phyloP scores from a whole-genome alignment of 257 asterid species.

The Solanum pinnatisectum region DNA sequence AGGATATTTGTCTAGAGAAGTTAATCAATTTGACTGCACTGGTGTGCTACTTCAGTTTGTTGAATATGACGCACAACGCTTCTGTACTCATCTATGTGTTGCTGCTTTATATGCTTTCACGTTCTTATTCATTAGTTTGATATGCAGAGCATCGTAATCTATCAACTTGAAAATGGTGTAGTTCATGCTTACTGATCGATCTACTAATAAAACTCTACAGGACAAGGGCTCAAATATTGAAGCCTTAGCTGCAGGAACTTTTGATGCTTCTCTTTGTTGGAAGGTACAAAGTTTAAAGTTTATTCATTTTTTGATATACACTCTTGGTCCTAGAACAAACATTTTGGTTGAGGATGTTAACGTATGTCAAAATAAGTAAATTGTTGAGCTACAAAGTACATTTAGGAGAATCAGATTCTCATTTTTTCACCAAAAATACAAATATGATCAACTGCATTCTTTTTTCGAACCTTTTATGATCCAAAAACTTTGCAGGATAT shows the following conservation, averaged over 20 bases:
- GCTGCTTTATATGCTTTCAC: neutral
- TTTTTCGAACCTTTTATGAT: neutral
- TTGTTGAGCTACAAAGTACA: neutral
- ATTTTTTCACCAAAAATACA: neutral
- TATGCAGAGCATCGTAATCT: neutral
- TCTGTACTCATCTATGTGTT: neutral
- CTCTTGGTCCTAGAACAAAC: neutral
- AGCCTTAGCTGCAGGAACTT: conserved; percentile 34
- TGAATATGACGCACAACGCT: neutral
- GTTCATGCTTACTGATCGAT: neutral
- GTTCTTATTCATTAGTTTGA: neutral
- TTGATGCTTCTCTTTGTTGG: conserved; percentile 47
- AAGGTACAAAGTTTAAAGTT: conserved; percentile 21
- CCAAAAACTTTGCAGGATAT: conserved; percentile 37
- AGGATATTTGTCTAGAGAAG: neutral
- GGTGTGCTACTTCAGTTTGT: neutral
- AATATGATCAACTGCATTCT: neutral
- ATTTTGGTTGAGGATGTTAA: neutral
- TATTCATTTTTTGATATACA: neutral
- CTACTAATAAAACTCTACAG: conserved; percentile 12
- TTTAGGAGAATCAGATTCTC: neutral
- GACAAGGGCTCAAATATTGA: conserved; percentile 39
- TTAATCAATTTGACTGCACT: neutral
- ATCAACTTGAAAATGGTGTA: neutral
- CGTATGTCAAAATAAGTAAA: neutral